phyloP scores from a whole-genome alignment of 1,139 yeast genomes.

The Candida tropicalis region DNA sequence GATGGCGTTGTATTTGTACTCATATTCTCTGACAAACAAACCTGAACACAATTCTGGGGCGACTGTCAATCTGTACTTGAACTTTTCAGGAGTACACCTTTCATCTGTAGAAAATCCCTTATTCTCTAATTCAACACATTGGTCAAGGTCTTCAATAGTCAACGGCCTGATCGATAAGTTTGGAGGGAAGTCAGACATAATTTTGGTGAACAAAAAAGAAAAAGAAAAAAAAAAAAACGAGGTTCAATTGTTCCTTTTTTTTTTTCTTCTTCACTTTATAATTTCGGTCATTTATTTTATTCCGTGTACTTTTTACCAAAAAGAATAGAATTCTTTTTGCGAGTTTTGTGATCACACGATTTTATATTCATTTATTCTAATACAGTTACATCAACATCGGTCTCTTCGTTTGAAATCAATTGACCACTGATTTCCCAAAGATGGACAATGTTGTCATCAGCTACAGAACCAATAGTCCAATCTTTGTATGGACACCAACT shows the following conservation, averaged over 20 bases:
- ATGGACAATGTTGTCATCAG: slow-evolving; percentile 78
- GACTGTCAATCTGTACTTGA: slow-evolving; percentile 67
- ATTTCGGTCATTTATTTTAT: slow-evolving; percentile 1
- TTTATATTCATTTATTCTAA: neutral
- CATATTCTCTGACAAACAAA: slow-evolving; percentile 73
- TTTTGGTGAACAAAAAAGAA: neutral
- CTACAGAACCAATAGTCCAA: slow-evolving; percentile 74
- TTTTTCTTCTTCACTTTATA: neutral
- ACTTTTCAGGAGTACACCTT: slow-evolving; percentile 64
- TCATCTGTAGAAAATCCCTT: slow-evolving; percentile 68
- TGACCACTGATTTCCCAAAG: slow-evolving; percentile 68
- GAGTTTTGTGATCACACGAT: slow-evolving; percentile 3
- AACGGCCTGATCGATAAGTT: slow-evolving; percentile 84
- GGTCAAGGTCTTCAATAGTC: slow-evolving; percentile 66
- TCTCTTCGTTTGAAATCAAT: slow-evolving; percentile 38
- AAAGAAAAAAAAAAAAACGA: neutral
- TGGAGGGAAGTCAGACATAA: slow-evolving; percentile 48
- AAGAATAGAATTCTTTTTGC: too few relatives aligned
- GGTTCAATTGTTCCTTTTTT: neutral
- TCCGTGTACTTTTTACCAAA: neutral
- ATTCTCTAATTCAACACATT: slow-evolving; percentile 63
- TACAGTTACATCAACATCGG: slow-evolving; percentile 15
- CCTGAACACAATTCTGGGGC: slow-evolving; percentile 95
- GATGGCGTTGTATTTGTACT: slow-evolving; percentile 43
- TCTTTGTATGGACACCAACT: slow-evolving; percentile 70